Conservation (phyloP, 306 rosid genomes). For the Prunus armeniaca region DNA sequence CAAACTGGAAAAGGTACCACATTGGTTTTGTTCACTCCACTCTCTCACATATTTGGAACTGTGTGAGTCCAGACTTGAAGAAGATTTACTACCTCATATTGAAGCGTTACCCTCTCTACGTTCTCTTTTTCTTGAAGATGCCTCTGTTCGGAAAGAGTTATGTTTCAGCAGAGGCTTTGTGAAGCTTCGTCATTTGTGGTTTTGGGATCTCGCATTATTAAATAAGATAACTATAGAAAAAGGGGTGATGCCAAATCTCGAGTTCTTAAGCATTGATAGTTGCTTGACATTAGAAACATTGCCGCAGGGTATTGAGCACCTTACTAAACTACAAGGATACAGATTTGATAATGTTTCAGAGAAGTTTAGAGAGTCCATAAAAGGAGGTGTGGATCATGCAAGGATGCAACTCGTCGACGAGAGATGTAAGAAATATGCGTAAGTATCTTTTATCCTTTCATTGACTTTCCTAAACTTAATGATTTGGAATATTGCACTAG, state of each 20-base stretch:
- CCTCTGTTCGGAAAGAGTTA: not conserved
- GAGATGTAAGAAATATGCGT: too few species aligned
- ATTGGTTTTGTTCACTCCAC: not conserved
- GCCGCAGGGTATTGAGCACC: constrained; percentile 15
- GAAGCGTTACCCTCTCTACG: not conserved
- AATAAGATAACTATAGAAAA: not conserved
- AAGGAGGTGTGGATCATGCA: too few species aligned
- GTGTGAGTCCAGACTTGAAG: not conserved
- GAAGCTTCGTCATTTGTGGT: too few species aligned
- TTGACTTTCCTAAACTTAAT: too few species aligned
- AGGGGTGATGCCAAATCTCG: constrained; percentile 9
- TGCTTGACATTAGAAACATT: not conserved
- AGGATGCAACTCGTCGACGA: not conserved
- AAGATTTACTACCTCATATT: not conserved
- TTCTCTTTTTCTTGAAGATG: not conserved
- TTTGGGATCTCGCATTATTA: too few species aligned
- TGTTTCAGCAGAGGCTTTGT: not conserved
- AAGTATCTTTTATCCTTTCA: not conserved
- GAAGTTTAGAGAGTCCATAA: not conserved
- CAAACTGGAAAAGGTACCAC: not conserved
- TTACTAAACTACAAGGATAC: not conserved
- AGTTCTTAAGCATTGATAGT: not conserved
- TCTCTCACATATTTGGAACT: not conserved
- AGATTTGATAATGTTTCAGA: not conserved
- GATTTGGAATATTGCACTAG: too few species aligned